Evolutionary conservation across 352 stramenopile genomes (phyloP), one percentile per base, ranked within the genome.

Genomic region (Pythium insidiosum): DNA sequence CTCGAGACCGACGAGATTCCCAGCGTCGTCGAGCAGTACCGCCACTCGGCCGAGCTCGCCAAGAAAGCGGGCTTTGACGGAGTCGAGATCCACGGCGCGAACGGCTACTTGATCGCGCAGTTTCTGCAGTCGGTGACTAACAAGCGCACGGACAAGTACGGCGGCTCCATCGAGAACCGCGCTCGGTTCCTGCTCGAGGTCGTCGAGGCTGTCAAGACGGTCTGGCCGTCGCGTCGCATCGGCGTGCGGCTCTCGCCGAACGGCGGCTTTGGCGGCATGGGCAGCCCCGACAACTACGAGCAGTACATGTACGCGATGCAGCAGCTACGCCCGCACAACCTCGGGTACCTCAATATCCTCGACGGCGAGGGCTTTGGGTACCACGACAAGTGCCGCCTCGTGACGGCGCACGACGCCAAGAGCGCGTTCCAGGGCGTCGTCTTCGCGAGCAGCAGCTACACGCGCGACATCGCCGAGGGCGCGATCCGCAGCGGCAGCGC

Each of bases 71-170:
- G 48, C 39, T 56, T 48, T 40, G 48, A 56, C 25, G 48, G 48
- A 21, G 48, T 56, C 19, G 82, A 96, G 46, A 43, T 96, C 31
- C 88, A 96, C 59, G 48, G 20, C 7, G 86, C 76, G 2, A 92
- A 97, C 50, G 88, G 85, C 11, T 95, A 95, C 50, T 56, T 96
- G 25, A 53, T 96, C 31, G 81, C 95, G 49, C 63, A 91, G 50
- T 93, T 94, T 56, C 58, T 95, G 10, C 63, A 84, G 41, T 54
- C 58, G 29, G 59, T 33, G n/a, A 47, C 56, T 35, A 96, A 96
- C 62, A 61, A 64, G 22, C 70, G 76, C 39, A 79, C 60, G 0
- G 83, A 93, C 62, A 22, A 69, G 42, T 94, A 93, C 38, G 83
- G 80, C 23, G 80, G 80, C 30, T 72, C 45, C 22, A 40, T 79